Evolutionary conservation across 768 basidiomycete genomes (phyloP), one percentile per base, ranked within the genome.

Genomic region (Cyclocybe aegerita): DNA sequence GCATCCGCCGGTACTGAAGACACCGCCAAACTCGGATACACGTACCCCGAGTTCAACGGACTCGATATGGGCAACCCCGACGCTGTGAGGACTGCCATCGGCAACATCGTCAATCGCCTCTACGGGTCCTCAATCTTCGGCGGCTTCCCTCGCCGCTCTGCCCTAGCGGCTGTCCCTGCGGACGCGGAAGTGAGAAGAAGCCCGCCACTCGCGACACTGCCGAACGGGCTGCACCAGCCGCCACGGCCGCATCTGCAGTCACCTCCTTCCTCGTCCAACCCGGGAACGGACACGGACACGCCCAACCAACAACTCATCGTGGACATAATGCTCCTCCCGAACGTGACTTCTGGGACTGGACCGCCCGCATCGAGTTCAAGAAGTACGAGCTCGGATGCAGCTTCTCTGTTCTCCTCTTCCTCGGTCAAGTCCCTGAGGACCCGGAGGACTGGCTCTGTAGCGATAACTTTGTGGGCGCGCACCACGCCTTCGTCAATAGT

Each of bases 41-140:
- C 74, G 1, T 80, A 81, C 59, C 78, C 79, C 9, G 79, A 81
- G 33, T 78, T 80, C 60, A 72, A 74, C 44, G 65, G 63, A 7
- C 65, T 75, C 32, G 60, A 72, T 39, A 46, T 67, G 48, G 57
- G 53, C 7, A 57, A 73, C 50, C 44, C 58, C 7, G 38, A 11
- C 6, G 61, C 63, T 0, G 66, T 74, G 34, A 59, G 53, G 36
- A 43, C 38, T 4, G 70, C 65, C n/a, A 74, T 78, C 39, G 59
- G 60, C 12, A 46, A 57, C 14, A 60, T 55, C 15, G 67, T 78
- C 14, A 69, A 71, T 46, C 51, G 59, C 41, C 66, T 75, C 8
- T 78, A 75, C 45, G 68, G 70, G 1, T 42, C 34, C 2, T 40
- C 56, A 2, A 17, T 57, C 12, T 58, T 56, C 41, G 53, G 55